A percentile compares a stretch with the other conserved stretches of the same genome.
phyloP scores from a whole-genome alignment of 257 asterid genomes.

The Ophiorrhiza pumila region DNA sequence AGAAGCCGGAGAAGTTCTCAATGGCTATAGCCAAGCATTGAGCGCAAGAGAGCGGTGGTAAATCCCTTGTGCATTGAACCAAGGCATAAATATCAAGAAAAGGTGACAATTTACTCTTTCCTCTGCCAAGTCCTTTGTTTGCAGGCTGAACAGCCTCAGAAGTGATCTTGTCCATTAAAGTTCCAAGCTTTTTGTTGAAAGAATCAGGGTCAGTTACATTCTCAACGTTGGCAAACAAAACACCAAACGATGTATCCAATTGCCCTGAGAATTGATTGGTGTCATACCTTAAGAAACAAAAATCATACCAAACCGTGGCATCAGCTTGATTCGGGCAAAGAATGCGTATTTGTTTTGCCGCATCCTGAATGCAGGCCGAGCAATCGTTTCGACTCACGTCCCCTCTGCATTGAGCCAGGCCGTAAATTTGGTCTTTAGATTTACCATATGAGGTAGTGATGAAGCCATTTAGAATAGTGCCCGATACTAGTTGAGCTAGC shows the following conservation, averaged over 20 bases:
- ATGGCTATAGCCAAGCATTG: slow-evolving; percentile 62
- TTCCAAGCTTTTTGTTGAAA: slow-evolving; percentile 41
- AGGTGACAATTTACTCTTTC: slow-evolving; percentile 35
- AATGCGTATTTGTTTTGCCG: slow-evolving; percentile 29
- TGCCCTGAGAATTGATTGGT: slow-evolving; percentile 37
- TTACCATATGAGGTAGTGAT: slow-evolving; percentile 41
- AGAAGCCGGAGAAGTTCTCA: slow-evolving; percentile 34
- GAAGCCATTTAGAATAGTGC: slow-evolving; percentile 40
- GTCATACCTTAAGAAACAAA: slow-evolving; percentile 55
- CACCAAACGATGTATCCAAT: slow-evolving; percentile 43
- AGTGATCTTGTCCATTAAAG: slow-evolving; percentile 29
- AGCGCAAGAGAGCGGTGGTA: slow-evolving; percentile 45
- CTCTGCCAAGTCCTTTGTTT: slow-evolving; percentile 57
- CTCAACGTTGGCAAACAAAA: slow-evolving; percentile 31
- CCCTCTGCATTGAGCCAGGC: slow-evolving; percentile 82
- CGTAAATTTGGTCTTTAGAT: slow-evolving; percentile 31
- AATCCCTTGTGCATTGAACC: slow-evolving; percentile 78
- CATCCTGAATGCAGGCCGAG: slow-evolving; percentile 53
- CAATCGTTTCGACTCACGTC: slow-evolving; percentile 57
- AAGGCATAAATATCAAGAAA: slow-evolving; percentile 47
- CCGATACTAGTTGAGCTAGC: slow-evolving; percentile 37
- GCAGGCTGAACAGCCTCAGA: slow-evolving; percentile 43
- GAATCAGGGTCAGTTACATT: slow-evolving; percentile 49
- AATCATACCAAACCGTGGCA: slow-evolving; percentile 65
- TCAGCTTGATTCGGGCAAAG: slow-evolving; percentile 52